Percentiles rank a stretch among this genome's conserved stretches.
These are phyloP conservation scores for Scedosporium boydii DNA, from an alignment of 2,329 filamentous ascomycete species.

Conservation along the genomic window DNA sequence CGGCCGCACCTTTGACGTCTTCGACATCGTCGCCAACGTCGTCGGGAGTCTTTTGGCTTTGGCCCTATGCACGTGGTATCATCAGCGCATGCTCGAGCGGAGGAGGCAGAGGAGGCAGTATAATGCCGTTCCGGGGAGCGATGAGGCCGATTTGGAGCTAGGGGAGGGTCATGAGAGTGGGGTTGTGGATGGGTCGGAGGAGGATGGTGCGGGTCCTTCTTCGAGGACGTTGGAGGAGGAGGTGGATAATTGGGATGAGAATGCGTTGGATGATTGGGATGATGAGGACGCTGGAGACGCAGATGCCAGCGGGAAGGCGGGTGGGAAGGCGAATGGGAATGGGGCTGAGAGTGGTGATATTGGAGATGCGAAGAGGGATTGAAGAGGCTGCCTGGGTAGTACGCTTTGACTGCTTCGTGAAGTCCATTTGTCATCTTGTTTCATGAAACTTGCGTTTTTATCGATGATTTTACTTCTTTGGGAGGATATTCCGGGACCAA, in stretches of 20 bases:
- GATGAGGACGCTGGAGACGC: constrained; percentile 34
- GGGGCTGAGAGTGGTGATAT: neutral
- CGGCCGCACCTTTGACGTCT: constrained; percentile 62
- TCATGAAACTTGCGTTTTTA: neutral
- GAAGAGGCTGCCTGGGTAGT: neutral
- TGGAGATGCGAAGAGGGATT: constrained; percentile 2
- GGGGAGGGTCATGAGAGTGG: constrained; percentile 63
- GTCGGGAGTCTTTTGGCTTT: constrained; percentile 65
- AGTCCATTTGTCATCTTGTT: neutral
- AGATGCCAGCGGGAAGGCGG: constrained; percentile 15
- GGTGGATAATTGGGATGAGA: constrained; percentile 92
- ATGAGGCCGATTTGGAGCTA: constrained; percentile 63
- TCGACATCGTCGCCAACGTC: constrained; percentile 82
- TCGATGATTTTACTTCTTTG: neutral
- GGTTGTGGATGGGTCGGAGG: constrained; percentile 30
- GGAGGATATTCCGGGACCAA: neutral
- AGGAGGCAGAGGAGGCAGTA: constrained; percentile 68
- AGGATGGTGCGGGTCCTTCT: constrained; percentile 17
- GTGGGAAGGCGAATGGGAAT: constrained; percentile 9
- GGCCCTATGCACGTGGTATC: constrained; percentile 78
- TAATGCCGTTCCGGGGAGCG: constrained; percentile 54
- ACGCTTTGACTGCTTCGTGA: neutral
- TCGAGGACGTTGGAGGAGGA: constrained; percentile 58
- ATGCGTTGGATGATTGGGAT: constrained; percentile 51
- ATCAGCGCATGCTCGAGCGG: constrained; percentile 88